Evolutionary conservation across 2,329 filamentous ascomycete species (phyloP).

Genomic region (Bipolaris cookei): DNA sequence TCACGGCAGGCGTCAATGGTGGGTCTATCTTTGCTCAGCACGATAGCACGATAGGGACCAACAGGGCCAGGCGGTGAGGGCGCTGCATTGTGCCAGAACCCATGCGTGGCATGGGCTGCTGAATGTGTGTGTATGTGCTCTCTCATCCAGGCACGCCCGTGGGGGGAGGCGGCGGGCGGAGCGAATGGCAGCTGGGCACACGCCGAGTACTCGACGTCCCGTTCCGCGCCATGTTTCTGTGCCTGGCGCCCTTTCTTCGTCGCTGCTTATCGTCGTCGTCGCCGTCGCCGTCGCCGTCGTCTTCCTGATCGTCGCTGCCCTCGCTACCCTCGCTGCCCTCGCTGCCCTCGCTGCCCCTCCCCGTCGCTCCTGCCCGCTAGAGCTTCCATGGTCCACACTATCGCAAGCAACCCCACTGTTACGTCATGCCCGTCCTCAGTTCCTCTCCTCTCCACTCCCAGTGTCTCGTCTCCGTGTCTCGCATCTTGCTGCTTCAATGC

Average conservation of each 20-base stretch:
- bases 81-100: conserved; percentile 13
- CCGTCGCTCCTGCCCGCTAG: conserved; percentile 10
- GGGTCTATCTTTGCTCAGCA: conserved; percentile 12
- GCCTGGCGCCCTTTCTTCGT: not conserved
- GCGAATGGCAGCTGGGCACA: not conserved
- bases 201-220: not conserved
- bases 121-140: not conserved
- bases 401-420: conserved; percentile 8
- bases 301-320: not conserved
- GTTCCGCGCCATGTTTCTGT: not conserved
- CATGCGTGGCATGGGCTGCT: not conserved
- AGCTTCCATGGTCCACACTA: conserved; percentile 2
- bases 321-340: not conserved
- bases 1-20: conserved; percentile 13
- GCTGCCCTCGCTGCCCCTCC: too few relatives aligned
- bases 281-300: not conserved
- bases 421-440: conserved; percentile 6
- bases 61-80: conserved; percentile 19
- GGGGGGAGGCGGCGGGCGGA: not conserved
- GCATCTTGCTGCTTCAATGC: not conserved
- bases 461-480: not conserved
- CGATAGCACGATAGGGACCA: conserved; percentile 9
- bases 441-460: not conserved
- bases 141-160: not conserved
- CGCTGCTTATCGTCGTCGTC: not conserved